Conservation (phyloP, 75 land plant genomes). For the Cupressus sempervirens region DNA sequence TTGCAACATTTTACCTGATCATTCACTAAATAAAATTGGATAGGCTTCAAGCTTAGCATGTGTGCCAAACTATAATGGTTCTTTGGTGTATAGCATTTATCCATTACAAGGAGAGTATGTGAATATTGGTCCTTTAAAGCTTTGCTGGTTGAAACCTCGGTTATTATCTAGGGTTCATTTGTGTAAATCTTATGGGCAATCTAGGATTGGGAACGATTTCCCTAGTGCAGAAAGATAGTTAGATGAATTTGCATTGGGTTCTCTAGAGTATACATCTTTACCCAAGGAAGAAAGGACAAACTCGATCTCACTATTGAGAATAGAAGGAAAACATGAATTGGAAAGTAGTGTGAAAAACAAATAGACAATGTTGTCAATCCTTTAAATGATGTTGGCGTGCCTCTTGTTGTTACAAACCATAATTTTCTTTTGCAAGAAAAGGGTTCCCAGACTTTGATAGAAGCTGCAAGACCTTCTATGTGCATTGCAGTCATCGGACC, state of each 20-base stretch:
- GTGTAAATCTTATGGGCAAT: neutral
- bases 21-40: too few species aligned
- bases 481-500: conserved; percentile 65
- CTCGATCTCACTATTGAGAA: neutral
- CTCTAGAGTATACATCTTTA: neutral
- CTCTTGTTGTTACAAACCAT: neutral
- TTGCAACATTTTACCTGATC: too few species aligned
- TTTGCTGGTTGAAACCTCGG: conserved; percentile 8
- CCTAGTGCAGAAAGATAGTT: neutral
- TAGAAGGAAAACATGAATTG: neutral
- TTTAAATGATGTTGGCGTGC: neutral
- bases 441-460: neutral
- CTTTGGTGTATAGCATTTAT: neutral
- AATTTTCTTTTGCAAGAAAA: neutral
- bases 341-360: neutral
- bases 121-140: neutral
- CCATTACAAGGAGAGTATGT: neutral
- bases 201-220: neutral
- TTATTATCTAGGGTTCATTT: neutral
- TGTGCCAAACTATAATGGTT: conserved; percentile 1
- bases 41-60: conserved; percentile 4
- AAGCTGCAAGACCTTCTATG: conserved; percentile 24
- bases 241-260: neutral
- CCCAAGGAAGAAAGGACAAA: neutral
- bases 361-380: neutral